Evolutionary conservation across 306 rosid species (phyloP).

Genomic region (Fragaria ananassa): DNA sequence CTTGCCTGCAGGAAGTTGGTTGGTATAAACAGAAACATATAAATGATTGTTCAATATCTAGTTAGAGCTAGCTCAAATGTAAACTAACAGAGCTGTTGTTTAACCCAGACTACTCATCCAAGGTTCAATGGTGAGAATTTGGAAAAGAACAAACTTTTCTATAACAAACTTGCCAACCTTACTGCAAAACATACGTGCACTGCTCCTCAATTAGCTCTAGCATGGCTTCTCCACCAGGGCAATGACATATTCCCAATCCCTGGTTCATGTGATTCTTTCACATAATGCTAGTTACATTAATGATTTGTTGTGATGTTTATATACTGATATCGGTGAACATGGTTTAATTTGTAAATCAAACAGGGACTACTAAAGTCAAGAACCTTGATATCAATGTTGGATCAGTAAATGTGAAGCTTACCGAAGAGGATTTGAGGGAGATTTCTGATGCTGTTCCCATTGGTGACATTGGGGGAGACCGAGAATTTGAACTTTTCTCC

Average conservation of each 20-base stretch:
- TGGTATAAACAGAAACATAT: slow-evolving; percentile 27
- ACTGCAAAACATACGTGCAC: slow-evolving; percentile 51
- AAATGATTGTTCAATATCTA: neutral
- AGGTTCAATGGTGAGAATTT: slow-evolving; percentile 60
- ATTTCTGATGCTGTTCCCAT: slow-evolving; percentile 55
- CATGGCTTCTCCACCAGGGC: slow-evolving; percentile 73
- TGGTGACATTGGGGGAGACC: slow-evolving; percentile 44
- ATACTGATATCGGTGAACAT: neutral
- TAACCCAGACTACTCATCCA: slow-evolving; percentile 48
- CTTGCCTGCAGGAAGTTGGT: slow-evolving; percentile 48
- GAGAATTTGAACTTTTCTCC: slow-evolving; percentile 31
- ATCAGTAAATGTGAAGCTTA: slow-evolving; percentile 54
- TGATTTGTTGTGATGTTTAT: too few relatives aligned
- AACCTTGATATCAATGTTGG: slow-evolving; percentile 62
- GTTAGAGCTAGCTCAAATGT: neutral
- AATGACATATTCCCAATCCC: slow-evolving; percentile 66
- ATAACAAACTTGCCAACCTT: slow-evolving; percentile 38
- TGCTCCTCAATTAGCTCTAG: slow-evolving; percentile 63
- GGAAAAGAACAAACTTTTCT: slow-evolving; percentile 58
- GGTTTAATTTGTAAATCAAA: neutral
- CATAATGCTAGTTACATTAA: too few relatives aligned
- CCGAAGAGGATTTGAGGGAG: slow-evolving; percentile 49
- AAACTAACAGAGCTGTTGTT: slow-evolving; percentile 3
- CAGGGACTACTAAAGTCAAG: slow-evolving; percentile 57
- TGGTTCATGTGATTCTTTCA: slow-evolving; percentile 29